These are phyloP conservation scores for Aspergillus ostianus DNA, from an alignment of 495 filamentous ascomycete genomes.

Conservation along the genomic window DNA sequence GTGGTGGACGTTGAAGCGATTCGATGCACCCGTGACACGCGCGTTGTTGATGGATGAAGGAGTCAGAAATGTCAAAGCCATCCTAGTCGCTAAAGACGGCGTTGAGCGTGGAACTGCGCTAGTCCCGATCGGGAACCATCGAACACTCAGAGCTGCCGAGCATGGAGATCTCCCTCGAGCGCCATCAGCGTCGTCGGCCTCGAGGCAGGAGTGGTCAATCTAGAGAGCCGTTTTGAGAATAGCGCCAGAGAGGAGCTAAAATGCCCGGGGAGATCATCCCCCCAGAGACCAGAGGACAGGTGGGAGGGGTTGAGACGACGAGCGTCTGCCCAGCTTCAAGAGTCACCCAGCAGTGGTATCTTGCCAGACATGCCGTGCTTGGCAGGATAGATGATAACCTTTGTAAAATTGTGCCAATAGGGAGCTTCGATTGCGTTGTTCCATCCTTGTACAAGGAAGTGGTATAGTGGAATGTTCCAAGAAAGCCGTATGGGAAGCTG, in stretches of 20 bases:
- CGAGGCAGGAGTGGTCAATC: not conserved
- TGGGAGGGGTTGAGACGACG: not conserved
- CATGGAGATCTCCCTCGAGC: constrained; percentile 1
- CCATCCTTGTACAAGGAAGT: not conserved
- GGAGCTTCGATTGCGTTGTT: not conserved
- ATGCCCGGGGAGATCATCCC: not conserved
- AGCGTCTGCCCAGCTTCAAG: constrained; percentile 14
- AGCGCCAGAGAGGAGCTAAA: not conserved
- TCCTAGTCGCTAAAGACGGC: constrained; percentile 44
- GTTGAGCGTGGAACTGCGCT: constrained; percentile 34
- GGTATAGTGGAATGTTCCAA: constrained; percentile 15
- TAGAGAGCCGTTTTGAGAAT: not conserved
- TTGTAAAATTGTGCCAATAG: not conserved
- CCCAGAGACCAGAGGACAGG: not conserved
- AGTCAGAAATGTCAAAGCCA: constrained; percentile 47
- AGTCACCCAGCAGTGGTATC: not conserved
- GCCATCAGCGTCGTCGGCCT: not conserved
- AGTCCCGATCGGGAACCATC: constrained; percentile 37
- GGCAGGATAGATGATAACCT: not conserved
- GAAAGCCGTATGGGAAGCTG: constrained; percentile 4
- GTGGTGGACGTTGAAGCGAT: constrained; percentile 39
- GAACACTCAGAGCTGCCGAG: constrained; percentile 2
- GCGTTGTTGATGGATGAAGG: constrained; percentile 53
- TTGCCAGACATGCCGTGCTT: constrained; percentile 4
- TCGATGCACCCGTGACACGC: constrained; percentile 35